A percentile compares a stretch with the other conserved stretches of the same genome.
phyloP scores from a whole-genome alignment of 345 rosid genomes.

The Pistacia vera region DNA sequence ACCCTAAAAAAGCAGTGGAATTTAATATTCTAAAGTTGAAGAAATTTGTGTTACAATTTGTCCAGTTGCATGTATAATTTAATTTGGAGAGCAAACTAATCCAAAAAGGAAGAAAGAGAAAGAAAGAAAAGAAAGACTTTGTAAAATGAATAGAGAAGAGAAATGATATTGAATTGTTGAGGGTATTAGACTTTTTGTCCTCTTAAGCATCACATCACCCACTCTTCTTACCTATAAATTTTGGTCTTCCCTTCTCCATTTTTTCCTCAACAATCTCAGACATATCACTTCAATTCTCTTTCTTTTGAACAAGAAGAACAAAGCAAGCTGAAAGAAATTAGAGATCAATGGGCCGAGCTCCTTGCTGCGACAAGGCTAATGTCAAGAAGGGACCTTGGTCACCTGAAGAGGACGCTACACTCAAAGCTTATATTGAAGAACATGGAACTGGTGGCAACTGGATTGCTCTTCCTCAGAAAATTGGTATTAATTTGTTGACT shows the following conservation, averaged over 20 bases:
- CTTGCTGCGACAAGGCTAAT: conserved; percentile 93
- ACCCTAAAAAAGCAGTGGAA: conserved; percentile 35
- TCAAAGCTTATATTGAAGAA: conserved; percentile 81
- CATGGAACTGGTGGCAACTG: conserved; percentile 93
- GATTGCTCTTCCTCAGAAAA: conserved; percentile 98
- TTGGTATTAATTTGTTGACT: conserved; percentile 48
- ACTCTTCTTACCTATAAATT: conserved; percentile 50
- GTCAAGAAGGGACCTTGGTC: conserved; percentile 99
- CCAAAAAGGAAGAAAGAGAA: conserved; percentile 60
- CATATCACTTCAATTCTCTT: background rate
- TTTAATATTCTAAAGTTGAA: conserved; percentile 30
- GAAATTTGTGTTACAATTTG: conserved; percentile 37
- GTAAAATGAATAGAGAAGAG: conserved; percentile 53
- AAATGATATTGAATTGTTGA: conserved; percentile 34
- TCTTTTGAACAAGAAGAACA: conserved; percentile 15
- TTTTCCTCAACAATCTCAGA: conserved; percentile 25
- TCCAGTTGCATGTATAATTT: conserved; percentile 30
- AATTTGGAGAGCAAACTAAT: conserved; percentile 56
- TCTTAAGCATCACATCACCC: conserved; percentile 32
- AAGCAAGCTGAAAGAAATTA: background rate
- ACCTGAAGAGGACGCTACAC: conserved; percentile 93
- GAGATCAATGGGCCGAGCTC: conserved; percentile 86
- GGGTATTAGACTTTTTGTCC: conserved; percentile 42
- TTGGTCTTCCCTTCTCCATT: conserved; percentile 27
- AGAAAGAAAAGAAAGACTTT: conserved; percentile 21